Evolutionary conservation across 345 rosid species (phyloP).

Genomic region (Theobroma cacao): DNA sequence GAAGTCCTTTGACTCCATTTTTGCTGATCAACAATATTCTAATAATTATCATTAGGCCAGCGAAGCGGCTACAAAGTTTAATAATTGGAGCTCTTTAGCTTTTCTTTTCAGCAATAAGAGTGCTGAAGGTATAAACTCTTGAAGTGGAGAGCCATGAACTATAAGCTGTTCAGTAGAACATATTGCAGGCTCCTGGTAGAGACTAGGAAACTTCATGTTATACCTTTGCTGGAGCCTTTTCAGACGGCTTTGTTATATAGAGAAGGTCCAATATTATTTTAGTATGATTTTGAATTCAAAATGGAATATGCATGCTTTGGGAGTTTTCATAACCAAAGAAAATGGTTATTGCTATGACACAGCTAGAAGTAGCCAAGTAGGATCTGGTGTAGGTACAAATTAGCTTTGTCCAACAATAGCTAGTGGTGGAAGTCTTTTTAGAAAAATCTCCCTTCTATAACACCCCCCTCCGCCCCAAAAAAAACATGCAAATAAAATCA

Average conservation of each 20-base stretch:
- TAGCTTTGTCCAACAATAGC: background rate
- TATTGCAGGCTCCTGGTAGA: background rate
- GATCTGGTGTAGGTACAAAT: background rate
- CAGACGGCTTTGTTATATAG: background rate
- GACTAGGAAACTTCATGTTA: background rate
- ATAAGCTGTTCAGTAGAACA: background rate
- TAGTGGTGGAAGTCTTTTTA: background rate
- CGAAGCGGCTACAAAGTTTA: background rate
- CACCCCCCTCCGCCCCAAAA: background rate
- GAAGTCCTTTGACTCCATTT: background rate
- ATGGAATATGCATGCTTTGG: background rate
- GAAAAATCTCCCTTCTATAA: background rate
- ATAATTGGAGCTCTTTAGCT: background rate
- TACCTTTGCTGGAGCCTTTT: constrained; percentile 11
- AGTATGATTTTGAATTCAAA: background rate
- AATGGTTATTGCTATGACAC: background rate
- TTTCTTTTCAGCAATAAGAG: background rate
- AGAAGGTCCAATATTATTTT: background rate
- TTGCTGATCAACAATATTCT: background rate
- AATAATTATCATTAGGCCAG: background rate
- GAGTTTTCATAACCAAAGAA: background rate
- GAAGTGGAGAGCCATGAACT: background rate
- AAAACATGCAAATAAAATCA: background rate
- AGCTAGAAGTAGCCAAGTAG: background rate
- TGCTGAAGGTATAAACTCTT: background rate